Conservation (phyloP, 768 basidiomycete species). For the Kwoniella europaea region DNA sequence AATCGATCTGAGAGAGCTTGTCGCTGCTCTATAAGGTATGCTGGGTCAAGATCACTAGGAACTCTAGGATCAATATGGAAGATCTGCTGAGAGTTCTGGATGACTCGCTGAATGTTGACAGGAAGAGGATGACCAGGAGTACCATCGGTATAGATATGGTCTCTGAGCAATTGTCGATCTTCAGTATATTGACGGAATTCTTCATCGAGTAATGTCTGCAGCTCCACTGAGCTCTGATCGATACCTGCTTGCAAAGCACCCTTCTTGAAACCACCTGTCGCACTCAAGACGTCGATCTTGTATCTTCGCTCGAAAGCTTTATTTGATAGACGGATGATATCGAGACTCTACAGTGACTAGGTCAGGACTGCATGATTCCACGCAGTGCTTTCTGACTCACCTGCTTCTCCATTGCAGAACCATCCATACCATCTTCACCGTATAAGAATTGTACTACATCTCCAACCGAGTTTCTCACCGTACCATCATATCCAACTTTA, state of each 20-base stretch:
- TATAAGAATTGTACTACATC: slow-evolving; percentile 96
- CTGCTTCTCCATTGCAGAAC: slow-evolving; percentile 95
- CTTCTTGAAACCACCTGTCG: slow-evolving; percentile 68
- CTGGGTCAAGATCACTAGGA: slow-evolving; percentile 87
- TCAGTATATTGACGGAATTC: slow-evolving; percentile 69
- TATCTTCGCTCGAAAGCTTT: slow-evolving; percentile 86
- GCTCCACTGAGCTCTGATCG: slow-evolving; percentile 78
- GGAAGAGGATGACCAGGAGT: slow-evolving; percentile 86
- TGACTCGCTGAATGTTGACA: slow-evolving; percentile 91
- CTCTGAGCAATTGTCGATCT: slow-evolving; percentile 79
- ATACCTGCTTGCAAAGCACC: slow-evolving; percentile 85
- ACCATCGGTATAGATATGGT: slow-evolving; percentile 78
- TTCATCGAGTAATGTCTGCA: slow-evolving; percentile 83
- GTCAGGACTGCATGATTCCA: too few relatives aligned
- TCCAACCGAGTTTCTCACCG: slow-evolving; percentile 94
- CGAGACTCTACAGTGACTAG: slow-evolving; percentile 64
- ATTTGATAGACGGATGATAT: slow-evolving; percentile 81
- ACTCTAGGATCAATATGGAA: slow-evolving; percentile 96
- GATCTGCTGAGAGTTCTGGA: slow-evolving; percentile 93
- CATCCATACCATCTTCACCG: slow-evolving; percentile 99
- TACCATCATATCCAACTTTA: slow-evolving; percentile 96
- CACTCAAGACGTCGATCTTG: slow-evolving; percentile 71
- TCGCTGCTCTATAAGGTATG: slow-evolving; percentile 81
- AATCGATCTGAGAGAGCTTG: slow-evolving; percentile 75
- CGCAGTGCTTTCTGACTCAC: slow-evolving; percentile 30